Conservation (phyloP, 1,139 yeast genomes). For the Yamadazyma pseudoaaseri region DNA sequence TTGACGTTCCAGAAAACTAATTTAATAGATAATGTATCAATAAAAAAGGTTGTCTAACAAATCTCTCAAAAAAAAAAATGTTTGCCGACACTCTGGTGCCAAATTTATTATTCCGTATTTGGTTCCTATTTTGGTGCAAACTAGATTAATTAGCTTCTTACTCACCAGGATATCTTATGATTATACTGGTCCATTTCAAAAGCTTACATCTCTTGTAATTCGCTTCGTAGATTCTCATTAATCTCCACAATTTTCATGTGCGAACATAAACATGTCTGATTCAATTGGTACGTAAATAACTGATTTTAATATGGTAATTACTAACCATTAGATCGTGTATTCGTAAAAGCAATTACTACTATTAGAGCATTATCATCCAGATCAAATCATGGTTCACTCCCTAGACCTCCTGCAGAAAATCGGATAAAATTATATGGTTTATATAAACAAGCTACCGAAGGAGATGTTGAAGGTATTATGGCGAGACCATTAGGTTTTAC, state of each 20-base stretch:
- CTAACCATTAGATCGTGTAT: slow-evolving; percentile 60
- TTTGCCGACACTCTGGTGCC: slow-evolving; percentile 98
- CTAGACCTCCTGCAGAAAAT: slow-evolving; percentile 77
- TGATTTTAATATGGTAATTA: too few relatives aligned
- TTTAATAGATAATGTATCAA: slow-evolving; percentile 17
- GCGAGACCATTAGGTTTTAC: slow-evolving; percentile 61
- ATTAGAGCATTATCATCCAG: slow-evolving; percentile 71
- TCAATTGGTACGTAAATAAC: slow-evolving; percentile 10
- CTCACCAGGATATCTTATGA: slow-evolving; percentile 60
- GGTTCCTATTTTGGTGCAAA: slow-evolving; percentile 97
- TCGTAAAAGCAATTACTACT: slow-evolving; percentile 77
- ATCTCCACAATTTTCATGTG: not conserved
- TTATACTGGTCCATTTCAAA: slow-evolving; percentile 67
- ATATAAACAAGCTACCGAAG: slow-evolving; percentile 88
- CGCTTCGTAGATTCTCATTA: not conserved
- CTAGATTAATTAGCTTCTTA: slow-evolving; percentile 72
- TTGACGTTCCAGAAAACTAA: slow-evolving; percentile 92
- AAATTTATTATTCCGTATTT: slow-evolving; percentile 55
- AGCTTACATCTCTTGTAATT: slow-evolving; percentile 26
- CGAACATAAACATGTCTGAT: slow-evolving; percentile 9
- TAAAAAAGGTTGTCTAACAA: slow-evolving; percentile 8
- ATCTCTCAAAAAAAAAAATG: slow-evolving; percentile 22
- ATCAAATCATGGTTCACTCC: slow-evolving; percentile 66
- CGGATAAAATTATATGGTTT: slow-evolving; percentile 74
- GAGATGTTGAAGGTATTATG: slow-evolving; percentile 70